Conservation (phyloP, 2,329 filamentous ascomycete genomes). For the Alternaria ethzedia region DNA sequence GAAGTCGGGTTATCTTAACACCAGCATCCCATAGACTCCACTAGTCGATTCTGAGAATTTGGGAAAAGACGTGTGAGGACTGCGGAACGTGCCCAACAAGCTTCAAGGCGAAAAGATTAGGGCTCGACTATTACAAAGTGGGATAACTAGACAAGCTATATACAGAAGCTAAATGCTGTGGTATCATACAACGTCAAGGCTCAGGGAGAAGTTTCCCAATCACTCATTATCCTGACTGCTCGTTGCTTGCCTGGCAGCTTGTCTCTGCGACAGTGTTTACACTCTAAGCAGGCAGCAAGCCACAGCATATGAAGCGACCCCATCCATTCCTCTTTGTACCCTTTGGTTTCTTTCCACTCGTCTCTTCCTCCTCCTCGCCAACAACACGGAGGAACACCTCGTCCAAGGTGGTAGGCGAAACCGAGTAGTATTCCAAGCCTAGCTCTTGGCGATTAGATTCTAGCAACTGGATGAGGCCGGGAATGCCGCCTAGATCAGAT, state of each 20-base stretch:
- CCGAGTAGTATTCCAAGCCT: constrained; percentile 84
- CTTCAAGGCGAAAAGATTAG: not conserved
- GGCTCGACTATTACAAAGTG: not conserved
- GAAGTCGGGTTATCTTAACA: not conserved
- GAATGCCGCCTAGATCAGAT: constrained; percentile 59
- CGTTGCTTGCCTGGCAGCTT: not conserved
- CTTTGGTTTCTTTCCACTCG: constrained; percentile 13
- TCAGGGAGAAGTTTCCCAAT: not conserved
- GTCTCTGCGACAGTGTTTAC: not conserved
- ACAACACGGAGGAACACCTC: constrained; percentile 91
- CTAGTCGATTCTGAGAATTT: not conserved
- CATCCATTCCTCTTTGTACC: not conserved
- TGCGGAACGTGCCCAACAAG: not conserved
- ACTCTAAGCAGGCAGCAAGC: not conserved
- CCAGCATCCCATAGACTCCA: not conserved
- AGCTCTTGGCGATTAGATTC: constrained; percentile 73
- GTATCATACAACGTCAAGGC: not conserved
- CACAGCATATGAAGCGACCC: not conserved
- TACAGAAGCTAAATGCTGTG: not conserved
- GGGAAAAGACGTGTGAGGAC: not conserved
- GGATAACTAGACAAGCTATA: not conserved
- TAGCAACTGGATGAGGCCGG: constrained; percentile 72
- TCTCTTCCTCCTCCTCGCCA: constrained; percentile 66
- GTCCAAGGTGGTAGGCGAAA: constrained; percentile 85
- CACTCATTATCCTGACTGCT: not conserved